Evolutionary conservation across 2,329 filamentous ascomycete species (phyloP).

Genomic region (Aspergillus fructus): DNA sequence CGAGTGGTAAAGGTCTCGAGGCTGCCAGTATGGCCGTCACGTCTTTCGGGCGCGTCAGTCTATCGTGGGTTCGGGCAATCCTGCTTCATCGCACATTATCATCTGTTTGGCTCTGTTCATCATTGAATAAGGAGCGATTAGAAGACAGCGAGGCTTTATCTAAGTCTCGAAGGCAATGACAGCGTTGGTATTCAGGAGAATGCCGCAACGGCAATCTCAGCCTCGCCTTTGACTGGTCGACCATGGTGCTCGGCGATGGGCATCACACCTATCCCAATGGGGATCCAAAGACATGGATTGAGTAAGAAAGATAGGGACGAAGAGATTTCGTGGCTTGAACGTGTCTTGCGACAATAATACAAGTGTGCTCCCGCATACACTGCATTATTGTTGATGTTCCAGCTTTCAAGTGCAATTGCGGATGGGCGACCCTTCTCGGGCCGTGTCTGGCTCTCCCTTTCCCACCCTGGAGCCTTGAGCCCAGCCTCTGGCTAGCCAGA

Average conservation of each 20-base stretch:
- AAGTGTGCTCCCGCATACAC: neutral
- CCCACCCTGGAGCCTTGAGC: slow-evolving; percentile 8
- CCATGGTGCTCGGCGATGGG: neutral
- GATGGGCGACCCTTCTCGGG: slow-evolving; percentile 17
- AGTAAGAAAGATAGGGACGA: neutral
- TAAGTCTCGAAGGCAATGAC: neutral
- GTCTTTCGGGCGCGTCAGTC: slow-evolving; percentile 2
- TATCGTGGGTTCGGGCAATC: neutral
- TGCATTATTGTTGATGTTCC: slow-evolving; percentile 16
- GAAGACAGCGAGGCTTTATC: neutral
- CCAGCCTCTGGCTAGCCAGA: slow-evolving; percentile 7
- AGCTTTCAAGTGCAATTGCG: slow-evolving; percentile 26
- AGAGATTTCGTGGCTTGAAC: neutral
- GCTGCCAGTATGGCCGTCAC: neutral
- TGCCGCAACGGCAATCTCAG: neutral
- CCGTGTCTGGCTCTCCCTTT: slow-evolving; percentile 22
- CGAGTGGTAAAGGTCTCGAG: neutral
- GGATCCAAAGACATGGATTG: neutral
- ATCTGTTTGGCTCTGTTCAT: neutral
- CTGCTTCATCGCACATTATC: neutral
- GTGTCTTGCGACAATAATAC: neutral
- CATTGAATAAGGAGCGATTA: neutral
- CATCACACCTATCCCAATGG: neutral
- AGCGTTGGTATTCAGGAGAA: neutral
- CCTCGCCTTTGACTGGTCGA: neutral